phyloP scores from a whole-genome alignment of 2,329 filamentous ascomycete genomes.

The Dactylella cylindrospora region DNA sequence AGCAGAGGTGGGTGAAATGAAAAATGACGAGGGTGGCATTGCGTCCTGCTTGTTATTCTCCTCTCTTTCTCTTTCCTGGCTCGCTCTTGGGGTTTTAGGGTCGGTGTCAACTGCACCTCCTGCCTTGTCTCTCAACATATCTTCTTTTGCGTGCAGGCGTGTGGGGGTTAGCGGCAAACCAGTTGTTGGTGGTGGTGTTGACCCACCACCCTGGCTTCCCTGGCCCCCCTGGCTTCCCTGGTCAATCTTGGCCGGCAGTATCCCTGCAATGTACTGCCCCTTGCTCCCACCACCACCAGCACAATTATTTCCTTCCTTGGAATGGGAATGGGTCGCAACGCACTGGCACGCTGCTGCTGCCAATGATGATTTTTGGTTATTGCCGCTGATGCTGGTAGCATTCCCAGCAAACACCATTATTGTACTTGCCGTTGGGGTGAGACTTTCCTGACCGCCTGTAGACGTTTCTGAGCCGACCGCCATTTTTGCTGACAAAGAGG shows the following conservation, averaged over 20 bases:
- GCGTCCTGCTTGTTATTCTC: slow-evolving; percentile 8
- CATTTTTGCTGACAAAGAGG: no score
- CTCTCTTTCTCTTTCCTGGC: slow-evolving; percentile 19
- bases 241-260: slow-evolving; percentile 14
- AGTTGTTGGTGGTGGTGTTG: slow-evolving; percentile 29
- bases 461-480: background rate
- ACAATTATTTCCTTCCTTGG: no score
- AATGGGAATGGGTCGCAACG: no score
- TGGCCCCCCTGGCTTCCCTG: slow-evolving; percentile 19
- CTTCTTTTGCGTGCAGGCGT: slow-evolving; percentile 22
- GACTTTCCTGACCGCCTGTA: background rate
- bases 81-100: no score
- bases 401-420: no score
- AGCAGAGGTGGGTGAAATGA: slow-evolving; percentile 20
- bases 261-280: slow-evolving; percentile 17
- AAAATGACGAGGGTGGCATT: slow-evolving; percentile 22
- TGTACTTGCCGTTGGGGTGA: no score
- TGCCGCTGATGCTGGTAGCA: no score
- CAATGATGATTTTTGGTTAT: background rate
- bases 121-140: slow-evolving; percentile 28
- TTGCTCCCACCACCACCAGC: slow-evolving; percentile 22
- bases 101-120: no score
- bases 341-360: slow-evolving; percentile 10
- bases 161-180: slow-evolving; percentile 41
- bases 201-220: slow-evolving; percentile 21